Percentiles rank a stretch among this genome's conserved stretches.
phyloP scores from a whole-genome alignment of 352 stramenopile genomes.

The Phytophthora cactorum region DNA sequence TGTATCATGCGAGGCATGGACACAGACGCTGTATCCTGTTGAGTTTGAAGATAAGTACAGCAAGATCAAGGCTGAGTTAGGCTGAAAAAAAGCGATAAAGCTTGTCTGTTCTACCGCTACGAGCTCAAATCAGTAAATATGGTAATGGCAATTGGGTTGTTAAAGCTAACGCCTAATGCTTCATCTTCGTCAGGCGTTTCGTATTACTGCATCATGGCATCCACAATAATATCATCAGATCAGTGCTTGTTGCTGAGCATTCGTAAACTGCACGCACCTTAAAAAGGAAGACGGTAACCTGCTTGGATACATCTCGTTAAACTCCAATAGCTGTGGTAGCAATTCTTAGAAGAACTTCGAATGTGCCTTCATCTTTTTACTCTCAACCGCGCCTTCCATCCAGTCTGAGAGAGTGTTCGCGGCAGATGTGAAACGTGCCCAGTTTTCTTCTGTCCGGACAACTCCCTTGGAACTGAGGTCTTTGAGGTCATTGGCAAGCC shows the following conservation, averaged over 20 bases:
- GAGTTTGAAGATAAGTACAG: constrained; percentile 1
- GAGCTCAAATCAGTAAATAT: no score
- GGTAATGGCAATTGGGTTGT: no score
- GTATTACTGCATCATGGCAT: not conserved
- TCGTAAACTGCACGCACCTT: not conserved
- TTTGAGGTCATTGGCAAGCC: not conserved
- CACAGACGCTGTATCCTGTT: not conserved
- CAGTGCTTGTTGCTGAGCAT: no score
- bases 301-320: not conserved
- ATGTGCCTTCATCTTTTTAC: not conserved
- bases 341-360: not conserved
- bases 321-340: not conserved
- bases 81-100: not conserved
- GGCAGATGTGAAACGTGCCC: not conserved
- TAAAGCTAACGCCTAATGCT: not conserved
- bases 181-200: not conserved
- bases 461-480: not conserved
- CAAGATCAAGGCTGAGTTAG: not conserved
- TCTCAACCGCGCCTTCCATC: not conserved
- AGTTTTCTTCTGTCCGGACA: not conserved
- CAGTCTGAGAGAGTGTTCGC: not conserved
- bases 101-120: no score
- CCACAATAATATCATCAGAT: no score
- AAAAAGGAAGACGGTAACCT: not conserved
- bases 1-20: not conserved